These are phyloP conservation scores for Meyerozyma guilliermondii DNA, from an alignment of 1,139 yeast genomes.

Conservation along the genomic window DNA sequence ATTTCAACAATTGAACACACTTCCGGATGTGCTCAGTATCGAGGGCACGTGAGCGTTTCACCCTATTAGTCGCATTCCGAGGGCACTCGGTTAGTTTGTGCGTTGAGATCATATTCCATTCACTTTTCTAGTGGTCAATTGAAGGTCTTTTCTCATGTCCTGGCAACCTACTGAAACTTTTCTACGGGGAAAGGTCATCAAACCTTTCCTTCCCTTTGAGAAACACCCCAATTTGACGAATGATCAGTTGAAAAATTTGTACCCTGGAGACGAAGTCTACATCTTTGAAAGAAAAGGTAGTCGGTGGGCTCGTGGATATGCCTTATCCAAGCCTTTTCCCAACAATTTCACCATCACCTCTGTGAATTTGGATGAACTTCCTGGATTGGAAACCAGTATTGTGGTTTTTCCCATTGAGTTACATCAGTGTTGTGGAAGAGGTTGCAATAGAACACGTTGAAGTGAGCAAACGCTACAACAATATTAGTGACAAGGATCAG, in stretches of 20 bases:
- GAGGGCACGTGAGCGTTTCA: background rate
- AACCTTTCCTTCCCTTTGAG: conserved; percentile 60
- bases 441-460: conserved; percentile 24
- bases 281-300: conserved; percentile 63
- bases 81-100: background rate
- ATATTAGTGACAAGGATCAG: conserved; percentile 24
- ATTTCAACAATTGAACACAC: background rate
- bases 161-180: conserved; percentile 39
- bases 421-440: conserved; percentile 35
- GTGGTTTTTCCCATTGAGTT: conserved; percentile 60
- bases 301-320: conserved; percentile 81
- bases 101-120: background rate
- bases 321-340: conserved; percentile 59
- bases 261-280: conserved; percentile 79
- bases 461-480: conserved; percentile 29
- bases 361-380: conserved; percentile 57
- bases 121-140: background rate
- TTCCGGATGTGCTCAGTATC: background rate
- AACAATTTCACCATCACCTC: conserved; percentile 61
- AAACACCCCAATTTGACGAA: conserved; percentile 38
- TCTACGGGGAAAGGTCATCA: conserved; percentile 47
- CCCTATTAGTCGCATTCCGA: background rate
- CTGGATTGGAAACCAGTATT: conserved; percentile 45
- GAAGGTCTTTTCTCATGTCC: conserved; percentile 10
- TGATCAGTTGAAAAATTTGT: conserved; percentile 47